phyloP scores from a whole-genome alignment of 208 protist species.

The Naegleria lovaniensis region DNA sequence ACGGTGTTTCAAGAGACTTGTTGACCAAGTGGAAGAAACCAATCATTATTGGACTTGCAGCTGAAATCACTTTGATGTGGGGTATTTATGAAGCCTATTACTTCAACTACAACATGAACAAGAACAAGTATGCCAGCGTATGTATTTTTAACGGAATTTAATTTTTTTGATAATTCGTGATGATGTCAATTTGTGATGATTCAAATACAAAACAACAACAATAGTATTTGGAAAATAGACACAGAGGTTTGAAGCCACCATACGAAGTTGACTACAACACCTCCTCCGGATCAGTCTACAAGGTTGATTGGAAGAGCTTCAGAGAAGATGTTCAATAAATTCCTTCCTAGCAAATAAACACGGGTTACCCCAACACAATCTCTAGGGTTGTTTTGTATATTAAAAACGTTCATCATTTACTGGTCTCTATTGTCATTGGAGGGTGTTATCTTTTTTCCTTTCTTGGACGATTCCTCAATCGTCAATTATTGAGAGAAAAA shows the following conservation, averaged over 20 bases:
- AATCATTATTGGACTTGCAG: background rate
- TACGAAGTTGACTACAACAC: background rate
- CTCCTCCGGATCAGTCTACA: background rate
- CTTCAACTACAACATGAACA: background rate
- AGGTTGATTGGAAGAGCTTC: background rate
- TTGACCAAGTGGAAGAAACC: background rate
- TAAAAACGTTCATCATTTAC: no score
- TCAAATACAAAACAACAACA: background rate
- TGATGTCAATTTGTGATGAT: background rate
- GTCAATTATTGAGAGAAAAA: no score
- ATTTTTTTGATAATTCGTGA: background rate
- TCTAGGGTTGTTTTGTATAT: no score
- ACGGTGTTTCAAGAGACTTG: background rate
- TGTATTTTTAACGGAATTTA: background rate
- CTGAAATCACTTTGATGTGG: background rate
- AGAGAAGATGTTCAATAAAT: constrained; percentile 7
- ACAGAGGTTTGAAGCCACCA: background rate
- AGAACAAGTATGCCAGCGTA: background rate
- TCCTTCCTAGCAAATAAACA: no score
- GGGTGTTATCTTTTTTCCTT: no score
- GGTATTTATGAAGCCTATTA: constrained; percentile 1
- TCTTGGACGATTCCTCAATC: no score
- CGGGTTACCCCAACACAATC: no score
- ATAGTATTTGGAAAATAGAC: background rate
- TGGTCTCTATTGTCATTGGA: no score